These are phyloP conservation scores for Isatis lusitanica DNA, from an alignment of 441 rosid species.

Conservation along the genomic window DNA sequence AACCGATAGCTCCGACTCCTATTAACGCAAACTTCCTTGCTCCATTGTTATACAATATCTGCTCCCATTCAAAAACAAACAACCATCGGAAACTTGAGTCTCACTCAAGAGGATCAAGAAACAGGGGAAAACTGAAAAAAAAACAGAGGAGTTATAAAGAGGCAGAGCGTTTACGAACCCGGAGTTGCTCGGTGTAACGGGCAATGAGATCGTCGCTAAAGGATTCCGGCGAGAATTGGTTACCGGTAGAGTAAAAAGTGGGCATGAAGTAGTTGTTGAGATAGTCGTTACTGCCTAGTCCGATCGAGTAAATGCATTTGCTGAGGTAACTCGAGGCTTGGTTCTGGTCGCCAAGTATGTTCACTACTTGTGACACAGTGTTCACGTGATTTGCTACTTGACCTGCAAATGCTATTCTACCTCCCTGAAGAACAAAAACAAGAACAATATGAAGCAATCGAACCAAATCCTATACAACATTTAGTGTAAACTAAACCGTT, in stretches of 20 bases:
- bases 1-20: constrained; percentile 73
- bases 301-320: constrained; percentile 69
- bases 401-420: constrained; percentile 62
- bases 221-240: constrained; percentile 55
- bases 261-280: constrained; percentile 94
- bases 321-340: constrained; percentile 57
- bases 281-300: constrained; percentile 87
- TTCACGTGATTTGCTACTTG: constrained; percentile 68
- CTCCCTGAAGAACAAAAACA: constrained; percentile 47
- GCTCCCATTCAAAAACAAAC: background rate
- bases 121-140: background rate
- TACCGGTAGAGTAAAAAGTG: constrained; percentile 49
- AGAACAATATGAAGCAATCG: too few species aligned
- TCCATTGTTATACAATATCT: constrained; percentile 63
- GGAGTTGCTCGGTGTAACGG: constrained; percentile 58
- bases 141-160: background rate
- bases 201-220: constrained; percentile 56
- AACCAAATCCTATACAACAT: too few species aligned
- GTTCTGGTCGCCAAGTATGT: constrained; percentile 54
- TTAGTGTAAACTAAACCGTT: background rate
- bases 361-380: constrained; percentile 59
- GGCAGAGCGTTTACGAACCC: constrained; percentile 36
- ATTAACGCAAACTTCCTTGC: constrained; percentile 70
- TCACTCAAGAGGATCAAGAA: background rate
- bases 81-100: background rate